phyloP scores from a whole-genome alignment of 2,329 filamentous ascomycete genomes.

The Drechslerella stenobrocha region DNA sequence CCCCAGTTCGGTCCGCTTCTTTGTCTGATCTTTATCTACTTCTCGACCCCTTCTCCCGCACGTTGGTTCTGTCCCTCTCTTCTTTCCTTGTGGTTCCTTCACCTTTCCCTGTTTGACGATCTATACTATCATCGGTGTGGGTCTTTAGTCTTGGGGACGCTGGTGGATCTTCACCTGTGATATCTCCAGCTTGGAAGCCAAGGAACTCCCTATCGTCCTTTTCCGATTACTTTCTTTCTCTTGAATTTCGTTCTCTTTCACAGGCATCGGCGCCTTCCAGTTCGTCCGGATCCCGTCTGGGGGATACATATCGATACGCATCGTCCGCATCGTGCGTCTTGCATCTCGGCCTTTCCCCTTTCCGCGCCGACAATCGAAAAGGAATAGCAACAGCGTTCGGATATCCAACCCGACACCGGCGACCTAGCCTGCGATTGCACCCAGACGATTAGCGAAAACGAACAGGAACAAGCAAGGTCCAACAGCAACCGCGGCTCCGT shows the following conservation, averaged over 20 bases:
- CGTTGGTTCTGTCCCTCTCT: slow-evolving; percentile 27
- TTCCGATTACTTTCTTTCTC: background rate
- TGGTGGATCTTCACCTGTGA: too few relatives aligned
- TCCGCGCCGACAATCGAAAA: background rate
- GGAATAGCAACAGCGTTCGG: background rate
- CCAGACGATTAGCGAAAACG: slow-evolving; percentile 1
- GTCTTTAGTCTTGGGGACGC: slow-evolving; percentile 34
- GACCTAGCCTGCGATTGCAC: background rate
- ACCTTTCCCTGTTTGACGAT: slow-evolving; percentile 25
- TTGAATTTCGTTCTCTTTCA: background rate
- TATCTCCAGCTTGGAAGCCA: too few relatives aligned
- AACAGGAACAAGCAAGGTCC: slow-evolving; percentile 2
- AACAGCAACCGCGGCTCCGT: slow-evolving; percentile 5
- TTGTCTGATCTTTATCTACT: slow-evolving; percentile 49
- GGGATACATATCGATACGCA: background rate
- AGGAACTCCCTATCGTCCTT: too few relatives aligned
- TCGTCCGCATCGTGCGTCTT: background rate
- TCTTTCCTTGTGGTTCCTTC: slow-evolving; percentile 4
- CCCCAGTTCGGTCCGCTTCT: slow-evolving; percentile 28
- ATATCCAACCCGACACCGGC: background rate
- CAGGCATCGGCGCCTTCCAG: too few relatives aligned
- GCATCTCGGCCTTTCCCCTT: slow-evolving; percentile 1
- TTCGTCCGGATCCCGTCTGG: background rate
- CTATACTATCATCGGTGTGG: slow-evolving; percentile 23
- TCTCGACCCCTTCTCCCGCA: slow-evolving; percentile 25